Evolutionary conservation across 192 early-diverging fungal species (phyloP), one percentile per base, ranked within the genome.

Genomic region (Chytriomyces sp.): DNA sequence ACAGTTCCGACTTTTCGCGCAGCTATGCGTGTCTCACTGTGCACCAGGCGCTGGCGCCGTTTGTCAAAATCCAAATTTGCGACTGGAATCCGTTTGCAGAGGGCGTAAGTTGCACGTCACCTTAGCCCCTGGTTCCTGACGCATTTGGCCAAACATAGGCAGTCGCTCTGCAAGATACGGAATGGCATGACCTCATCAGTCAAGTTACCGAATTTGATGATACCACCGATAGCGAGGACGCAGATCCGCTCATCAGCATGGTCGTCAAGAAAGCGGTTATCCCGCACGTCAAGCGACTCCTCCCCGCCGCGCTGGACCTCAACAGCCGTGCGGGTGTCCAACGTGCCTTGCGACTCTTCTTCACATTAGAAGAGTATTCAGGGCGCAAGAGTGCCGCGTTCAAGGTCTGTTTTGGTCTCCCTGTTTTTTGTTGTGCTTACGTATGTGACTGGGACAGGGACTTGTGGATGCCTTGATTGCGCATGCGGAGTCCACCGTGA

Each of bases 51-150:
- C 30, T 73, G 34, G n/a, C 38, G 1, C 71, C 61, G 4, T 73
- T 73, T 55, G 61, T 73, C 30, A 61, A 64, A 52, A 70, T 70
- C 12, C 36, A 70, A 56, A 56, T 70, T 55, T 32, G n/a, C 31
- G 71, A 73, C 55, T 73, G 71, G 71, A 39, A 73, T 52, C 71
- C 71, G 28, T 73, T 73, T 8, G 39, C 40, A 6, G 37, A 39
- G 31, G 22, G 39, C 33, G 40, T 63, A 32, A 59, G 55, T 56
- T 49, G 41, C 19, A 44, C 19, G 5, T 63, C 37, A 64, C 37
- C 39, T 22, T 49, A 14, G 6, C 12, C 41, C 5, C 63, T 49
- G n/a, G 41, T 26, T 31, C 32, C 6, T 2, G 6, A 55, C 22
- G n/a, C 33, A n/a, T 22, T 34, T 34, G 44, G 22, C 22, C 14